Evolutionary conservation across 176 grass and related monocot species (phyloP).

Genomic region (Rhynchospora breviuscula): DNA sequence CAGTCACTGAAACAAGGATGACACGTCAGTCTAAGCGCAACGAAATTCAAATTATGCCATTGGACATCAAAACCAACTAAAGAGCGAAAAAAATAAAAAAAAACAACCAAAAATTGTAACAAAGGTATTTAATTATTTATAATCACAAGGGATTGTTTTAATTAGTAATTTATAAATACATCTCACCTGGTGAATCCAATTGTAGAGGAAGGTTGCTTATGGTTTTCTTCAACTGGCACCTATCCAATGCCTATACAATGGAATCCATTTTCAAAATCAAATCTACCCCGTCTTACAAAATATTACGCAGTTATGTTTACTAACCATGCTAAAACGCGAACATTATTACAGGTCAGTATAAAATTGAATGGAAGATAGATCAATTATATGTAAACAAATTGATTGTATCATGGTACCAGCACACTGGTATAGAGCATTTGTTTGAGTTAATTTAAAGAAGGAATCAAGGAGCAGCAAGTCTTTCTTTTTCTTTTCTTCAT

Average conservation of each 20-base stretch:
- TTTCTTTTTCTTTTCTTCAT: background rate
- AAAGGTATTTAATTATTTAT: background rate
- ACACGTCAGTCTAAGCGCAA: background rate
- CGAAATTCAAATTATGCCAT: background rate
- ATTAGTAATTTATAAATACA: background rate
- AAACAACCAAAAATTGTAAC: background rate
- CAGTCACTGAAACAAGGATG: conserved; percentile 42
- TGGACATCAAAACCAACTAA: background rate
- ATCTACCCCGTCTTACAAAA: background rate
- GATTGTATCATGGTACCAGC: background rate
- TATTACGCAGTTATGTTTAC: background rate
- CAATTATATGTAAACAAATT: background rate
- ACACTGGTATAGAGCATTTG: background rate
- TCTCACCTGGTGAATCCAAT: conserved; percentile 49
- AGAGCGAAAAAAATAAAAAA: background rate
- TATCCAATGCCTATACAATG: conserved; percentile 45
- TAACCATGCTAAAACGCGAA: no score
- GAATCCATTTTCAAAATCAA: background rate
- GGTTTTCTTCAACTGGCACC: conserved; percentile 62
- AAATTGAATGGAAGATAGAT: background rate
- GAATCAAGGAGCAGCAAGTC: background rate
- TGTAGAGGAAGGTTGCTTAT: conserved; percentile 46
- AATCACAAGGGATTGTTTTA: background rate
- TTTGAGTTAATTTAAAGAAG: background rate
- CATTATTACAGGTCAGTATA: background rate